Base-by-base conservation (phyloP, 108 stramenopile species). In the Pseudonitzschia delicatissima region DNA sequence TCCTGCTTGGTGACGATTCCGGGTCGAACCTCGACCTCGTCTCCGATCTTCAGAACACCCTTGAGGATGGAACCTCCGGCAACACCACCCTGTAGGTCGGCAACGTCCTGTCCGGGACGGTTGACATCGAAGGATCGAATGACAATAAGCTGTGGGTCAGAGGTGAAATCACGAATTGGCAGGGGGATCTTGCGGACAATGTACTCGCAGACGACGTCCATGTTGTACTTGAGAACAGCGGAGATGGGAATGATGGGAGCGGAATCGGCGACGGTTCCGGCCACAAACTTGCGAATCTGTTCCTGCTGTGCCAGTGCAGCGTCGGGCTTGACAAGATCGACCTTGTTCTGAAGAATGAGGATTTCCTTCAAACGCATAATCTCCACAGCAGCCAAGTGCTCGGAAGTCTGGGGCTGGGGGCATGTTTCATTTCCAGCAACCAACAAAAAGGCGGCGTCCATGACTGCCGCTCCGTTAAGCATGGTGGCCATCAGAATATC, bases 401-500 rank as follows among this genome's bases (percentile, higher is more conserved):
- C 99, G 26, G 91, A 92, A 2, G 99, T 99, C 80, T 99, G 99
- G 26, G 99, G 99, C 73, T 99, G 98, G 32, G 99, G 99, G 80
- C 99, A 99, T 23, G 97, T 88, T 82, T 96, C 94, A 69, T 99
- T 99, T 27, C 98, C 99, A 12, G 99, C 99, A n/a, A 99, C 96
- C 23, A 99, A 76, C 29, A 99, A 84, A 37, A 99, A 82, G 27
- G 99, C 99, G 26, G 98, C 99, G 80, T 99, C 99, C 99, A 99
- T 99, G 72, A 99, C 99, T 52, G 99, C 99, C 27, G 99, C 99
- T 59, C 99, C 99, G 90, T 99, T 99, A 58, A 99, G 82, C 99
- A 99, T 99, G 85, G 99, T 99, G 33, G 99, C 99, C 99, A 99
- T 99, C 76, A 99, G 93, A 87, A 99, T 99, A 66, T 99, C 99